Percentiles rank a stretch among this genome's conserved stretches.
phyloP scores from a whole-genome alignment of 208 protist genomes.

The Trypanosoma grayi region DNA sequence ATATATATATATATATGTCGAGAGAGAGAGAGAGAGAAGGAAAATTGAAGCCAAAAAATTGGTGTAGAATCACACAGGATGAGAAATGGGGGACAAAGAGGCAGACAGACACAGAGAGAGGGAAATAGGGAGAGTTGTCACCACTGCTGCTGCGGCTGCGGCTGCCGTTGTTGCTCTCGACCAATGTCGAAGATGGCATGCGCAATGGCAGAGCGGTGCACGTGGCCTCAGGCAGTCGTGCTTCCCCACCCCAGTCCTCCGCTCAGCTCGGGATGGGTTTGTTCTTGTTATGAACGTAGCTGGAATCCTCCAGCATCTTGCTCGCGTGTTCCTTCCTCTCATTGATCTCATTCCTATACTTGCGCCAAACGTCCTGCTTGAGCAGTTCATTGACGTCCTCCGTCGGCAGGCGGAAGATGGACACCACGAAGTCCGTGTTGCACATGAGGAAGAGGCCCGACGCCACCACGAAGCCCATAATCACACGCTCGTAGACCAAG shows the following conservation, averaged over 20 bases:
- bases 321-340: conserved; percentile 63
- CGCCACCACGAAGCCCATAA: conserved; percentile 42
- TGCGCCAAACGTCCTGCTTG: conserved; percentile 63
- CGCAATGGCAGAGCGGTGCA: not conserved
- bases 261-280: conserved; percentile 26
- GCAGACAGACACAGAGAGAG: no score
- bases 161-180: no score
- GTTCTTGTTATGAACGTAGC: conserved; percentile 69
- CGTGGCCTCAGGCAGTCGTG: not conserved
- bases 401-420: conserved; percentile 65
- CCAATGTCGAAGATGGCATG: not conserved
- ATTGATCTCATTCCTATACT: conserved; percentile 61
- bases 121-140: no score
- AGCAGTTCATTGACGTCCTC: conserved; percentile 78
- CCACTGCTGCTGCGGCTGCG: no score
- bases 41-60: no score
- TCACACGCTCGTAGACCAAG: conserved; percentile 42
- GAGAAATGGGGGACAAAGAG: no score
- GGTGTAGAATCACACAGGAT: no score
- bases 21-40: no score
- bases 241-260: not conserved
- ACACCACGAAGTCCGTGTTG: conserved; percentile 42
- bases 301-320: conserved; percentile 74
- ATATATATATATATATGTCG: no score
- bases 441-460: conserved; percentile 41